Evolutionary conservation across 108 stramenopile species (phyloP).

Genomic region (Stephanodiscus minutulus): DNA sequence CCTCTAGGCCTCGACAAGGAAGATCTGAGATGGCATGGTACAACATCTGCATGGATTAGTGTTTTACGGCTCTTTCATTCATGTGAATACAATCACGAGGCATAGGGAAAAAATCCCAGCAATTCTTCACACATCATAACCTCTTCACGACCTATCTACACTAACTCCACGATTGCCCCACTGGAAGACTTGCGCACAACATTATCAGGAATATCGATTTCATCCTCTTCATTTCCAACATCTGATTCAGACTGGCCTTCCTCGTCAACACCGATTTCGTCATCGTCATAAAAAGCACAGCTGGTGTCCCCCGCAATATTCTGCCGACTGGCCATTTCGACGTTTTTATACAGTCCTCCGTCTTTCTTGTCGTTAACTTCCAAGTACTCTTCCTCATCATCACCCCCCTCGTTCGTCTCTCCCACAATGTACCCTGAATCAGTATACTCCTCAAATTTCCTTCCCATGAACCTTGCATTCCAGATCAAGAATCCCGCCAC

Average conservation of each 20-base stretch:
- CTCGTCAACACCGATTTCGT: constrained; percentile 68
- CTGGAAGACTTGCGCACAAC: no score
- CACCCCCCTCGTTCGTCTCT: constrained; percentile 52
- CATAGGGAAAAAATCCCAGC: no score
- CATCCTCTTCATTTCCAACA: constrained; percentile 41
- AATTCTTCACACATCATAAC: no score
- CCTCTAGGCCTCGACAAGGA: no score
- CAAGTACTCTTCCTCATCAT: constrained; percentile 38
- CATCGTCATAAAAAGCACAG: constrained; percentile 81
- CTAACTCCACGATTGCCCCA: constrained; percentile 19
- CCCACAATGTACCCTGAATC: constrained; percentile 93
- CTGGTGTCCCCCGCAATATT: constrained; percentile 74
- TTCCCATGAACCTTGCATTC: constrained; percentile 94
- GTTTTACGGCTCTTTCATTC: no score
- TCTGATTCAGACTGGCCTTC: constrained; percentile 65
- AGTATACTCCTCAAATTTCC: constrained; percentile 89
- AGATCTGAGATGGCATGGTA: no score
- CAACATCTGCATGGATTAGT: no score
- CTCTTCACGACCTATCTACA: constrained; percentile 2
- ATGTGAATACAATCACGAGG: no score
- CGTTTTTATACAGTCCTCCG: constrained; percentile 25
- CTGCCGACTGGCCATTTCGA: constrained; percentile 74
- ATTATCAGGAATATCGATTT: background rate
- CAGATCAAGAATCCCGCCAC: constrained; percentile 92
- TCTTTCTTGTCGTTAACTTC: constrained; percentile 34